Base-by-base conservation (phyloP, 2,329 filamentous ascomycete species). In the Lachnellula willkommii region DNA sequence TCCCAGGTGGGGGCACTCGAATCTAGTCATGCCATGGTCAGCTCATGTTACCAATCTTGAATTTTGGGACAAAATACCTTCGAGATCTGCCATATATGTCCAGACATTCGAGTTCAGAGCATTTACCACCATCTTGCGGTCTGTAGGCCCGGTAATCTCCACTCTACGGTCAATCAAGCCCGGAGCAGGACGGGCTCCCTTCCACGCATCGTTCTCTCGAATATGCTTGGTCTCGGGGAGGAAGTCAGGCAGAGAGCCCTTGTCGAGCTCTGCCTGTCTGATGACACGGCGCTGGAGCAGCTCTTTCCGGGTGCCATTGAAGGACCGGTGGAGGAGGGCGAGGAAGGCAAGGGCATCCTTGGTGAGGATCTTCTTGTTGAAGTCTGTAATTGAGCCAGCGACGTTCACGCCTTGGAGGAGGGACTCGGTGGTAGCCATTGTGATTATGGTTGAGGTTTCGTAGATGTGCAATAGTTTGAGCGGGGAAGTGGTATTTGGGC, bases 11-110 rank as follows among this genome's bases (percentile, higher is more conserved):
- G 94, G 24, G 94, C 92, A 69, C 82, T 94, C 6, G 94, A 96
- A 74, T 97, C 92, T 96, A 67, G 35, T 15, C 11, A 15, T 32
- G 15, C 15, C 7, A 47, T 49, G 8, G 42, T 58, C 36, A 60
- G 58, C 53, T 50, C 17, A 36, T 32, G 11, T 72, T 14, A 20
- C 36, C 14, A 39, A 11, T 43, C 20, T 39, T 12, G 47, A 22
- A 15, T 9, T 15, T 20, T 20, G 14, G 22, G 15, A 22, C 17
- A 42, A 20, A 4, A 5, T 36, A 94, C 92, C 93, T 77, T 99
- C 94, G 65, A 99, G 95, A 75, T 99, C 94, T 48, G 94, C 94
- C 94, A 99, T 99, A 70, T 97, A 99, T 55, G 93, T 97, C 88
- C 89, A 97, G 24, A 97, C 94, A 69, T 97, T 83, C 47, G 93